Percentiles rank a stretch among this genome's conserved stretches.
Evolutionary conservation across 768 basidiomycete species (phyloP).

Genomic region (Mycena belliarum): DNA sequence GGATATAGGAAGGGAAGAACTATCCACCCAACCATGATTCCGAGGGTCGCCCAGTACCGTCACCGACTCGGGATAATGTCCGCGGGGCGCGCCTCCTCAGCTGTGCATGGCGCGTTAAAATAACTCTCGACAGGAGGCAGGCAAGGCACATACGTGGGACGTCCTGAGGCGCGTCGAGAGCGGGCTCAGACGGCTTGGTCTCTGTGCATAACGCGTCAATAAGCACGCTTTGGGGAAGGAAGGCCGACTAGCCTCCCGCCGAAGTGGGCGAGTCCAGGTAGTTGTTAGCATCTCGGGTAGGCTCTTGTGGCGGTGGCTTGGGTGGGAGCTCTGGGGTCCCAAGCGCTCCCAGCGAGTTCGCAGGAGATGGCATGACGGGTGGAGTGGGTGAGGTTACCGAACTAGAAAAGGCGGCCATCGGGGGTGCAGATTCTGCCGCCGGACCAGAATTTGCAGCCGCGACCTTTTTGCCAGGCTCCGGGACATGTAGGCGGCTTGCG

Average conservation of each 20-base stretch:
- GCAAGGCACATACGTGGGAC: conserved; percentile 8
- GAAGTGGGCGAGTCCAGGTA: conserved; percentile 12
- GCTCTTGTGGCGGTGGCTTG: neutral
- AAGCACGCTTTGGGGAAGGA: neutral
- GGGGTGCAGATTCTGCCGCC: neutral
- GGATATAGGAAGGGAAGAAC: conserved; percentile 7
- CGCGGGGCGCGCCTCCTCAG: conserved; percentile 6
- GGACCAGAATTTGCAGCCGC: conserved; percentile 21
- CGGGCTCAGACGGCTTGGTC: neutral
- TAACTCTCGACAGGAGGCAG: neutral
- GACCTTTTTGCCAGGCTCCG: conserved; percentile 35
- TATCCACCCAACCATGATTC: conserved; percentile 19
- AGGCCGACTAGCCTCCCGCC: conserved; percentile 8
- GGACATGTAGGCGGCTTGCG: conserved; percentile 49
- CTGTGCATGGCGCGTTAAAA: conserved; percentile 1
- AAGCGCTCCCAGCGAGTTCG: conserved; percentile 13
- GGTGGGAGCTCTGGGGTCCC: conserved; percentile 11
- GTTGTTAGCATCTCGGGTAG: neutral
- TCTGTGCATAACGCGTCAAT: conserved; percentile 3
- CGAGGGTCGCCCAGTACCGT: conserved; percentile 34
- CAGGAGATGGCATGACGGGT: conserved; percentile 18
- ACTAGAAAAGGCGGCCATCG: neutral
- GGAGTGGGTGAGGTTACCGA: conserved; percentile 14
- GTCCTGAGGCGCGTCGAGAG: conserved; percentile 3
- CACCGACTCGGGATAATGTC: conserved; percentile 21